Conservation (phyloP, 139 green algal genomes). For the Coelastrella sp. region DNA sequence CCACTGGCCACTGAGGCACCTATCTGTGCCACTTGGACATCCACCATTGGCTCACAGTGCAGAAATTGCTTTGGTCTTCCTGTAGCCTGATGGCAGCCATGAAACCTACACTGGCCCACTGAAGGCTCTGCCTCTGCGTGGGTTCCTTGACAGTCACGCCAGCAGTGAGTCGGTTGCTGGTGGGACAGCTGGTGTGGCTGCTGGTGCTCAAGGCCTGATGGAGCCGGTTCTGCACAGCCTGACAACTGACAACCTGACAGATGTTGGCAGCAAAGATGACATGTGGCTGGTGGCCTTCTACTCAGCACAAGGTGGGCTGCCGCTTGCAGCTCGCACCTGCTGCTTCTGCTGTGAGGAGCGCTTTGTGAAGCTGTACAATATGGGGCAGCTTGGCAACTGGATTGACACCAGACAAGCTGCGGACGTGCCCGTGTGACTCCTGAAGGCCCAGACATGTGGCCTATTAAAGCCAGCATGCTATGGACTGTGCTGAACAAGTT, state of each 20-base stretch:
- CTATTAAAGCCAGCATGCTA: too few species aligned
- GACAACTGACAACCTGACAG: conserved; percentile 18
- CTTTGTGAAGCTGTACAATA: too few species aligned
- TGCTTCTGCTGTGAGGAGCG: too few species aligned
- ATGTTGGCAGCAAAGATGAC: not conserved
- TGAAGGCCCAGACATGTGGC: too few species aligned
- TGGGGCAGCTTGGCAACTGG: too few species aligned
- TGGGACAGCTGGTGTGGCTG: not conserved
- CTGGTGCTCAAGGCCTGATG: not conserved
- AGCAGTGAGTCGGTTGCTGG: not conserved
- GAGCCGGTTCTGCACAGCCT: conserved; percentile 16
- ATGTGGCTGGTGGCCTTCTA: conserved; percentile 47
- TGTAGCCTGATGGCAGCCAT: conserved; percentile 17
- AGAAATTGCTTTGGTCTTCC: not conserved
- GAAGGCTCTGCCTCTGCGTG: conserved; percentile 2
- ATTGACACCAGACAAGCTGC: too few species aligned
- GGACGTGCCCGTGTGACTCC: too few species aligned
- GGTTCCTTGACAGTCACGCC: conserved; percentile 25
- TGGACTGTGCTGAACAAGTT: too few species aligned
- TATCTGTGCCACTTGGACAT: not conserved
- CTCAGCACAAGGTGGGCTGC: not conserved
- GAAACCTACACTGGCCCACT: not conserved
- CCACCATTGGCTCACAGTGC: not conserved
- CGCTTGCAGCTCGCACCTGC: too few species aligned
- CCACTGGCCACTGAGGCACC: not conserved